Base-by-base conservation (phyloP, 2,329 filamentous ascomycete genomes). In the Anisogramma anomala region DNA sequence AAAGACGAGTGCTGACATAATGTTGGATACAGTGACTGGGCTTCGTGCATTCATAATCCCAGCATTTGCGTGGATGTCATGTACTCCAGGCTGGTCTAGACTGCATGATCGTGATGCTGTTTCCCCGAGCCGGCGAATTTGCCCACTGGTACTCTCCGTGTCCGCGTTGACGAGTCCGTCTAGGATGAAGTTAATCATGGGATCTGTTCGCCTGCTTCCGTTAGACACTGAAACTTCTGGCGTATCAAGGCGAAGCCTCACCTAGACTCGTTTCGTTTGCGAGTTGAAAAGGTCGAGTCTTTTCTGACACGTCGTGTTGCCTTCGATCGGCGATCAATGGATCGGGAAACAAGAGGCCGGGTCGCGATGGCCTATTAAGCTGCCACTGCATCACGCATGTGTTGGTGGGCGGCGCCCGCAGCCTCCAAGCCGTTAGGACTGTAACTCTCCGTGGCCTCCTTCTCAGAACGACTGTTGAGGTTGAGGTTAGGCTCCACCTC, bases 401-500 rank as follows among this genome's bases (percentile, higher is more conserved):
- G 10, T 4, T 6, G 28, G 8, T 33, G 22, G 6, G 8, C 14
- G n/a, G 28, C 11, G 22, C 40, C 18, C 6, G 15, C 20, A 11
- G 5, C 14, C 2, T 17, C 28, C 10, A 6, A 7, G 11, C n/a
- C 23, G 15, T 17, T 7, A 1, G 30, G 9, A 11, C 4, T 14
- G 23, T 7, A 20, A 28, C n/a, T 22, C 17, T 36, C n/a, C 9
- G 31, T 19, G 3, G 25, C 31, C 13, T 41, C 32, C 4, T 6
- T 17, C 19, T 19, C 39, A 3, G 28, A 14, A 26, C 42, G 39
- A 19, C 32, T 32, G 23, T 33, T 35, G 14, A 41, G 15, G 5
- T 40, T 36, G 7, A 41, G 15, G 5, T 40, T 36, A 8, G 38
- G 28, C 9, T 37, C 33, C 13, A 26, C 10, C 5, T 39, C 41